Conservation (phyloP, 208 protist species). For the Leishmania martiniquensis region DNA sequence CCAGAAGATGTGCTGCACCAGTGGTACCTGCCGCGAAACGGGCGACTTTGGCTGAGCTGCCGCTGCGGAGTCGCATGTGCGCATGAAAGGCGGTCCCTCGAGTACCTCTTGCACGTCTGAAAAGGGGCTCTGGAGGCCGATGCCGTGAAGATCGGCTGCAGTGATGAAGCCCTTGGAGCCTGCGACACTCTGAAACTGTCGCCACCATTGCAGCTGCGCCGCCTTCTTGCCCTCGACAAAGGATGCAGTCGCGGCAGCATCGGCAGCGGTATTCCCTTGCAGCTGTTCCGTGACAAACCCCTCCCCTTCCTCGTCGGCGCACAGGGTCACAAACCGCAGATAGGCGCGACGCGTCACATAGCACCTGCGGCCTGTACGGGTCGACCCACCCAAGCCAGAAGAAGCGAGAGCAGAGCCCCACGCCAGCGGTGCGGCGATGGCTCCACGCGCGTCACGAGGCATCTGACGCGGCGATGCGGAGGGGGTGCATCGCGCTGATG, state of each 20-base stretch:
- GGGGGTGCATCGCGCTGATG: not conserved
- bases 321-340: slow-evolving; percentile 27
- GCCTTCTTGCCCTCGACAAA: not conserved
- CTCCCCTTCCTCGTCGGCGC: slow-evolving; percentile 30
- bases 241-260: not conserved
- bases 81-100: not conserved
- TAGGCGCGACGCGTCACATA: slow-evolving; percentile 10
- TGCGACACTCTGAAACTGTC: slow-evolving; percentile 54
- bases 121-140: slow-evolving; percentile 20
- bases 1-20: slow-evolving; percentile 52
- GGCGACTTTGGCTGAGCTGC: not conserved
- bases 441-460: not conserved
- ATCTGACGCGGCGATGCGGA: not conserved
- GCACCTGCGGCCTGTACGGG: not conserved
- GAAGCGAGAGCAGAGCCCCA: not conserved
- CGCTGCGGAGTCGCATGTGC: not conserved
- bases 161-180: slow-evolving; percentile 63
- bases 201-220: slow-evolving; percentile 27
- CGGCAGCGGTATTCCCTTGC: not conserved
- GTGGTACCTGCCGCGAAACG: not conserved
- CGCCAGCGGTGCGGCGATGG: not conserved
- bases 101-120: slow-evolving; percentile 17
- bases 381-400: not conserved
- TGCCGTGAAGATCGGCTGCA: slow-evolving; percentile 29
- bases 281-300: not conserved